These are phyloP conservation scores for Coffea canephora DNA, from an alignment of 257 asterid species.

Conservation along the genomic window DNA sequence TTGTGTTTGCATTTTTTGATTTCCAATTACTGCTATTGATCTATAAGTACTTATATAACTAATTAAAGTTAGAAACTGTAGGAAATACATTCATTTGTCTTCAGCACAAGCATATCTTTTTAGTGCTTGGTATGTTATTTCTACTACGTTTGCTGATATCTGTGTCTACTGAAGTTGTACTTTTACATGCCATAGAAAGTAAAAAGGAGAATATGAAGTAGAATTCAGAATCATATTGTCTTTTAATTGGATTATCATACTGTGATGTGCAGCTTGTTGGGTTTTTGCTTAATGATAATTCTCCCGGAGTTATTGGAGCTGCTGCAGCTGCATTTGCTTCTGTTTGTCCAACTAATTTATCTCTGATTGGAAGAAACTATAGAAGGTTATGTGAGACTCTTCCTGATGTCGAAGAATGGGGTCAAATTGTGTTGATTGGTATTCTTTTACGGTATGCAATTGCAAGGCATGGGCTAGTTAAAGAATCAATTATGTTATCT, in stretches of 20 bases:
- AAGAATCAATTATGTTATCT: constrained; percentile 74
- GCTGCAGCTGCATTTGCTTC: constrained; percentile 95
- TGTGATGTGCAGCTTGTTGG: constrained; percentile 67
- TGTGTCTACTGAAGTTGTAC: not conserved
- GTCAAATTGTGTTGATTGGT: constrained; percentile 83
- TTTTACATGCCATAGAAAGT: not conserved
- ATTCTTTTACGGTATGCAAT: constrained; percentile 78
- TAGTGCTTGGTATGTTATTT: not conserved
- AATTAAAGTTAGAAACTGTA: not conserved
- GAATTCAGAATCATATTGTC: not conserved
- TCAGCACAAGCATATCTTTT: not conserved
- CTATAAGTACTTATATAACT: too few relatives aligned
- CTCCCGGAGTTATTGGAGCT: constrained; percentile 97
- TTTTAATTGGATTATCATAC: constrained; percentile 11
- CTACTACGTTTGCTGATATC: not conserved
- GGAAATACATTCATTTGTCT: not conserved
- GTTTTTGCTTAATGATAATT: constrained; percentile 76
- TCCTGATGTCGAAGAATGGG: constrained; percentile 99
- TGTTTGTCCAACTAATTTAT: constrained; percentile 78
- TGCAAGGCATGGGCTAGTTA: constrained; percentile 90
- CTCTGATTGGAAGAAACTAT: constrained; percentile 76
- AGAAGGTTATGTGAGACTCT: constrained; percentile 86
- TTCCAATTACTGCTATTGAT: not conserved
- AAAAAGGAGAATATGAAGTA: not conserved
- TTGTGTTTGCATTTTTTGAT: not conserved